Base-by-base conservation (phyloP, 495 filamentous ascomycete genomes). In the Geoglossum glabrum region DNA sequence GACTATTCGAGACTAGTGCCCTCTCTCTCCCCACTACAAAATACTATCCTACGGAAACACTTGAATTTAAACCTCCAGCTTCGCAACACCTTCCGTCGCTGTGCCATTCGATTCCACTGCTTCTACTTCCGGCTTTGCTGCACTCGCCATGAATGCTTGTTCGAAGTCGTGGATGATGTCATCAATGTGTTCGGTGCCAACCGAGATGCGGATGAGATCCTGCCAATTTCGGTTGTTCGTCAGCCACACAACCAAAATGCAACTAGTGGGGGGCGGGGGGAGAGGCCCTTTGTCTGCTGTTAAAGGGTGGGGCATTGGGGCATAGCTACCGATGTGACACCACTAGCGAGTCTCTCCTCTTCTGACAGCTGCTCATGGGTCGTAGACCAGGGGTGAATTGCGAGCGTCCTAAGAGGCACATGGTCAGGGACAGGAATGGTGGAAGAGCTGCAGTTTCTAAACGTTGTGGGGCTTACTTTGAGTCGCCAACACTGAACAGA, bases 111-210 rank as follows among this genome's bases (percentile, higher is more conserved):
- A 55, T 10, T 28, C 60, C 9, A 64, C 57, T 17, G 40, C 59
- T 38, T 51, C 38, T 8, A 57, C 64, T 0, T 64, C 60, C 1
- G 60, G 45, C 50, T 61, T 74, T 27, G 66, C 64, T 54, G 71
- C 67, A 58, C 69, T 65, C n/a, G 69, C 71, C 17, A 77, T 75
- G 64, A 98, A 95, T 0, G 88, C 85, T 70, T 98, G 93, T 64
- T 87, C 82, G 66, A 98, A 97, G 70, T 98, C 92, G 54, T 80
- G 83, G 66, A 97, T 90, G 63, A 98, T 98, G 66, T 98, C 92
- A 72, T 96, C 90, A 64, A 98, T 95, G 69, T 97, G 87, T 73
- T 98, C 92, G 0, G 84, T 95, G 50, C 92, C 92, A 61, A 98
- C 90, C 0, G 93, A 97, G 66, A 97, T 93, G 59, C 92, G 85